These are phyloP conservation scores for Mycena filopes DNA, from an alignment of 768 basidiomycete species.

Conservation along the genomic window DNA sequence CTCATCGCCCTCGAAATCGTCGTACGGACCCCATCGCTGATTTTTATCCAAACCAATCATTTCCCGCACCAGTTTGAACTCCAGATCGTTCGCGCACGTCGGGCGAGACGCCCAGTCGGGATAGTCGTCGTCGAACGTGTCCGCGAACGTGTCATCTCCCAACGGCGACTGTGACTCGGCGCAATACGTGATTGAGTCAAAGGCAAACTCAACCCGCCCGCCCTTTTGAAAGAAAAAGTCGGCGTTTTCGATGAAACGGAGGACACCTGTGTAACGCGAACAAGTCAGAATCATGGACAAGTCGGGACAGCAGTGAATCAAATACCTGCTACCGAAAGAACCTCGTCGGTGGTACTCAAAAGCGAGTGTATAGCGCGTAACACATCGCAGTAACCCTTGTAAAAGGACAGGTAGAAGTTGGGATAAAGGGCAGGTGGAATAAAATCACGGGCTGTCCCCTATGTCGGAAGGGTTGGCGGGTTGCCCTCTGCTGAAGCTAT, in stretches of 20 bases:
- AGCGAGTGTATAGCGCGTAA: slow-evolving; percentile 34
- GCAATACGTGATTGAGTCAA: slow-evolving; percentile 41
- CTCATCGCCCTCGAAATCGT: neutral
- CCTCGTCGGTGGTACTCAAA: slow-evolving; percentile 18
- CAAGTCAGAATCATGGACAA: too few species aligned
- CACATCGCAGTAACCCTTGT: slow-evolving; percentile 41
- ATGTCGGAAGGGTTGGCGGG: slow-evolving; percentile 6
- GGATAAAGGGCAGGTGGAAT: slow-evolving; percentile 23
- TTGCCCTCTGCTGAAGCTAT: slow-evolving; percentile 16
- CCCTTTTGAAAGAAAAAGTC: slow-evolving; percentile 39
- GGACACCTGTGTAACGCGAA: neutral
- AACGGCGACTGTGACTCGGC: slow-evolving; percentile 40
- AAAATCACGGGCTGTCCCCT: slow-evolving; percentile 9
- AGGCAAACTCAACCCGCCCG: slow-evolving; percentile 40
- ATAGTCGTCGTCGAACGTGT: slow-evolving; percentile 35
- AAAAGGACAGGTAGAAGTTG: slow-evolving; percentile 36
- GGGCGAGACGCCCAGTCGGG: slow-evolving; percentile 20
- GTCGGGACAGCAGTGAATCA: too few species aligned
- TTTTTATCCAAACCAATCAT: slow-evolving; percentile 38
- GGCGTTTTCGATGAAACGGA: slow-evolving; percentile 1
- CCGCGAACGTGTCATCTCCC: slow-evolving; percentile 37
- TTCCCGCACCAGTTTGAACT: slow-evolving; percentile 41
- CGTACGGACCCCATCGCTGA: slow-evolving; percentile 33
- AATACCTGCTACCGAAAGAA: slow-evolving; percentile 1
- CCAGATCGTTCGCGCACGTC: slow-evolving; percentile 42